Conservation (phyloP, 1,284 basidiomycete species). For the Ganoderma lucidum region DNA sequence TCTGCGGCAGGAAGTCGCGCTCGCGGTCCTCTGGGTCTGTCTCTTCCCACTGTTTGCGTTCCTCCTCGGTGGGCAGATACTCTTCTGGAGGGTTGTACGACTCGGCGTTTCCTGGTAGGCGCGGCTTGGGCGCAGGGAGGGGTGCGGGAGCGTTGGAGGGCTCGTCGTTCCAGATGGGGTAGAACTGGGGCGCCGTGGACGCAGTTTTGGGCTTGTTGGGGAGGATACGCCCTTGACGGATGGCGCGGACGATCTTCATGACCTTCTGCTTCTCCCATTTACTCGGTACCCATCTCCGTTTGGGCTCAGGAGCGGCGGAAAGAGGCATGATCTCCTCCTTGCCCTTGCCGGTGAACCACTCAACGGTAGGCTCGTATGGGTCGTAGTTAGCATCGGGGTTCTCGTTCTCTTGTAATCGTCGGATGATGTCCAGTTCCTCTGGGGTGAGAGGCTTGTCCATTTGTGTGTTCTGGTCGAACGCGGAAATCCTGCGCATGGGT, state of each 20-base stretch:
- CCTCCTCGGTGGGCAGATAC: conserved; percentile 92
- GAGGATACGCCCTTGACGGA: conserved; percentile 93
- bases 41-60: conserved; percentile 86
- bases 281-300: conserved; percentile 95
- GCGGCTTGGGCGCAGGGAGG: conserved; percentile 92
- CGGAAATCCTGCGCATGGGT: conserved; percentile 75
- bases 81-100: conserved; percentile 99
- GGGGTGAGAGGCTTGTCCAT: conserved; percentile 88
- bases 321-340: conserved; percentile 95
- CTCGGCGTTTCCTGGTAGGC: conserved; percentile 91
- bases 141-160: conserved; percentile 77
- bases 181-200: conserved; percentile 80
- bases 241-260: conserved; percentile 99
- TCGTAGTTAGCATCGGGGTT: conserved; percentile 91
- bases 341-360: conserved; percentile 98
- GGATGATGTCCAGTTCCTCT: conserved; percentile 96
- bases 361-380: conserved; percentile 92
- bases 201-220: conserved; percentile 86
- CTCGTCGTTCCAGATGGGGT: conserved; percentile 88
- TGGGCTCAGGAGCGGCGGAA: conserved; percentile 92
- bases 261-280: conserved; percentile 99
- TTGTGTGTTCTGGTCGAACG: conserved; percentile 91
- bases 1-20: conserved; percentile 89
- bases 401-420: conserved; percentile 88
- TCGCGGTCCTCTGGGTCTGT: conserved; percentile 93